Conservation (phyloP, 1,284 basidiomycete species). For the Nidula niveotomentosa region DNA sequence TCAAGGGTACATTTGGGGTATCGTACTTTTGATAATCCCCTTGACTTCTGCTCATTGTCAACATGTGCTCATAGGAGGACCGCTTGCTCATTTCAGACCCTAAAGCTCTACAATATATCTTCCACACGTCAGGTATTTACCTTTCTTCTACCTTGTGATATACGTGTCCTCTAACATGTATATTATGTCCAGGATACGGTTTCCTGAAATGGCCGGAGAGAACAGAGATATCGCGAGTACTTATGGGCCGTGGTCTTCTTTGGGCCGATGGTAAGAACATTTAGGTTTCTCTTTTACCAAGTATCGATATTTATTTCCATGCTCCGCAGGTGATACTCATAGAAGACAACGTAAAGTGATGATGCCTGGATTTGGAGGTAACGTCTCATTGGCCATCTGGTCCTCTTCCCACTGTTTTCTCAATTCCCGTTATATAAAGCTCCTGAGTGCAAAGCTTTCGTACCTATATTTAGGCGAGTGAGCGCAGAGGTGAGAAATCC, state of each 20-base stretch:
- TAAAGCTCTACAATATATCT: constrained; percentile 45
- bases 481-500: constrained; percentile 36
- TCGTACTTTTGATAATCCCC: constrained; percentile 4
- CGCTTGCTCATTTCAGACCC: constrained; percentile 43
- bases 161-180: neutral
- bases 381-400: neutral
- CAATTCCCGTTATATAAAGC: constrained; percentile 14
- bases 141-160: constrained; percentile 2
- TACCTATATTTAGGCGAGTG: constrained; percentile 47
- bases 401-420: too few relatives aligned
- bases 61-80: constrained; percentile 29
- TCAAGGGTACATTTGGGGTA: constrained; percentile 54
- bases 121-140: constrained; percentile 38
- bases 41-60: neutral
- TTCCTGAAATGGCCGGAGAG: constrained; percentile 43
- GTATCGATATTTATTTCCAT: constrained; percentile 2
- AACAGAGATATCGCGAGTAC: constrained; percentile 38
- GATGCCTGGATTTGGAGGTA: constrained; percentile 32
- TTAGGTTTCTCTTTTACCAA: neutral
- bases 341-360: constrained; percentile 32
- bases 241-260: constrained; percentile 44
- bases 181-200: constrained; percentile 30
- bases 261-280: constrained; percentile 27
- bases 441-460: constrained; percentile 46
- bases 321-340: constrained; percentile 22